Conservation (phyloP, 768 basidiomycete genomes). For the Melanogaster broomeanus region DNA sequence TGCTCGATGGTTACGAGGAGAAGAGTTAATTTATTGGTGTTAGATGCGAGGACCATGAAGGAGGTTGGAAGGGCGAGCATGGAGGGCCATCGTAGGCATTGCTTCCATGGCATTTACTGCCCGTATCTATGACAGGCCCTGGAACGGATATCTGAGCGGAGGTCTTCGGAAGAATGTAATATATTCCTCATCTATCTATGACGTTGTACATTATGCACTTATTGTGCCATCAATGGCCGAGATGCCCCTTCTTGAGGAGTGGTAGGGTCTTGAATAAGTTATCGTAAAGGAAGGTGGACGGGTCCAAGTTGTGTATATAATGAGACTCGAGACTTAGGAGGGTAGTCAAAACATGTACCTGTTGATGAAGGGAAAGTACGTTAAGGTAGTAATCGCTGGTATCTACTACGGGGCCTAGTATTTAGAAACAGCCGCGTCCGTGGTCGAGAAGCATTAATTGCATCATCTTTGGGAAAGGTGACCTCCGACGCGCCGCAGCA, state of each 20-base stretch:
- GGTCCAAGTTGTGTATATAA: no score
- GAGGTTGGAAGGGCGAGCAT: constrained; percentile 40
- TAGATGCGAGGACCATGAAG: constrained; percentile 37
- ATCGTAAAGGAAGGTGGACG: no score
- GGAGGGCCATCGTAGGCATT: constrained; percentile 31
- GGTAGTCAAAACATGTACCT: no score
- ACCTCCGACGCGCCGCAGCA: constrained; percentile 28
- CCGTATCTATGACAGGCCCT: constrained; percentile 6
- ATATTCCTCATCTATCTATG: background rate
- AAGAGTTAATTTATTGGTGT: constrained; percentile 38
- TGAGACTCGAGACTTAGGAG: no score
- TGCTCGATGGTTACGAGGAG: constrained; percentile 32
- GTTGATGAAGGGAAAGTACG: no score
- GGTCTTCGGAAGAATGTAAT: background rate
- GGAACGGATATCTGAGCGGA: constrained; percentile 22
- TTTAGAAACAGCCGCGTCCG: constrained; percentile 22
- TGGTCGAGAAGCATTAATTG: constrained; percentile 19
- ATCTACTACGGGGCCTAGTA: background rate
- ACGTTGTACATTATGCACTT: constrained; percentile 3
- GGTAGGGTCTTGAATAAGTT: no score
- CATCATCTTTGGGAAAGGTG: constrained; percentile 24
- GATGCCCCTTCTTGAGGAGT: no score
- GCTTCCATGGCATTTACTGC: constrained; percentile 37
- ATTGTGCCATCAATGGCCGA: background rate
- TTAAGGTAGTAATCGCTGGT: no score